Evolutionary conservation across 164 flowering plant species (phyloP), one percentile per base, ranked within the genome.

Genomic region (Aristolochia californica): DNA sequence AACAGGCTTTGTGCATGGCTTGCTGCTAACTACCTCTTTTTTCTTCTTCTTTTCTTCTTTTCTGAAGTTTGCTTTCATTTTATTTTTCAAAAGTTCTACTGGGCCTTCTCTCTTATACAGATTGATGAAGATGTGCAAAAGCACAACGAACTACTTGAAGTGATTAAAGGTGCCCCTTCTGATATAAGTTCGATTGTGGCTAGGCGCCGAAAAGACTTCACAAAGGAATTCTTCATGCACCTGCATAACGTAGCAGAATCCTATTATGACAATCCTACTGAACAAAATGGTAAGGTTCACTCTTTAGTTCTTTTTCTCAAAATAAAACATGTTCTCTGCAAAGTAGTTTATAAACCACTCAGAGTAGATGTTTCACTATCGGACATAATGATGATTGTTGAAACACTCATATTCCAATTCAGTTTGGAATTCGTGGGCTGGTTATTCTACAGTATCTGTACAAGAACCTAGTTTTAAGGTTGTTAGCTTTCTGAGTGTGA

Each of bases 121-220:
- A 61, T 91, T 68, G 95, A 91, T 70, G 91, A 83, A 34, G 98
- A 91, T 72, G 79, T 87, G 65, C 84, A 81, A 67, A 83, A 91
- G 66, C 95, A 91, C 66, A 75, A 82, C 70, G 89, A 88, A 62
- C 95, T 88, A 67, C 79, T 94, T 67, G 72, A 77, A 55, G 76
- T 73, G 55, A 61, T 90, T 21, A 79, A 57, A 62, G 70, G 48
- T 16, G 61, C 77, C 14, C 72, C 79, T 59, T 68, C 84, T 54
- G 85, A 81, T 47, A 65, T 87, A 5, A 71, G 57, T 65, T 83
- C 71, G 54, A 56, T 94, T 68, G 85, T 94, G 66, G 70, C 87
- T 25, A 78, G 73, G 70, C 81, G 91, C 14, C 91, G 95, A 7
- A 90, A 87, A 68, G 97, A 94, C 73, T 94, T 94, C 56, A 94